phyloP scores from a whole-genome alignment of 306 rosid species.

The Citrullus colocynthis region DNA sequence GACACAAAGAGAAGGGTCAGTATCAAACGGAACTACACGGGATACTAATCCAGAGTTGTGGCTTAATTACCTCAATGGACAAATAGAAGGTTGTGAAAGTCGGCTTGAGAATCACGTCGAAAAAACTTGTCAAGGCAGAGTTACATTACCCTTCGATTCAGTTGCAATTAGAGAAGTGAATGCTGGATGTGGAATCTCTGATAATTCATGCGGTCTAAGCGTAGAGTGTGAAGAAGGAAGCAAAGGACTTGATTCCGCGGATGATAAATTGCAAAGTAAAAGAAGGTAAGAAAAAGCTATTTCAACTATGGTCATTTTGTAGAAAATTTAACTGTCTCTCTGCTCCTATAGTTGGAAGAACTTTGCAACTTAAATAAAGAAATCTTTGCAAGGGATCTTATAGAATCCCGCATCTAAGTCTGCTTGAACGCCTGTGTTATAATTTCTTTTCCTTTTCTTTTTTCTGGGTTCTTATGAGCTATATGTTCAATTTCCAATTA shows the following conservation, averaged over 20 bases:
- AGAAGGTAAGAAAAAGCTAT: conserved; percentile 36
- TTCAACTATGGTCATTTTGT: neutral
- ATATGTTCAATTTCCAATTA: conserved; percentile 6
- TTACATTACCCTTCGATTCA: conserved; percentile 22
- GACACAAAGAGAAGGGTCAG: conserved; percentile 39
- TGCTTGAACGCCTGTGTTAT: neutral
- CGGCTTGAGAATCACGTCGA: conserved; percentile 39
- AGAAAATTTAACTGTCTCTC: neutral
- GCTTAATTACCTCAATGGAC: conserved; percentile 33
- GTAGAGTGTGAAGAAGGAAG: conserved; percentile 65
- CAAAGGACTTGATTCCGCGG: conserved; percentile 40
- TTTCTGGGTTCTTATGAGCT: neutral
- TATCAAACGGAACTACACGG: conserved; percentile 37
- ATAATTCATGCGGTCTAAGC: conserved; percentile 48
- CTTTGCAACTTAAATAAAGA: neutral
- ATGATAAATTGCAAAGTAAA: conserved; percentile 45
- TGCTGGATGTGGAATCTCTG: conserved; percentile 32
- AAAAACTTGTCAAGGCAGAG: conserved; percentile 28
- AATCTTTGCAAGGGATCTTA: neutral
- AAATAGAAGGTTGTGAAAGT: conserved; percentile 35
- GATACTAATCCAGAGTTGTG: conserved; percentile 22
- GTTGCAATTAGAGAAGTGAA: conserved; percentile 13
- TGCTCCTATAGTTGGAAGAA: neutral
- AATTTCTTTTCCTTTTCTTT: neutral
- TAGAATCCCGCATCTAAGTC: neutral